These are phyloP conservation scores for Hyaloscypha hepaticicola DNA, from an alignment of 495 filamentous ascomycete genomes.

Conservation along the genomic window DNA sequence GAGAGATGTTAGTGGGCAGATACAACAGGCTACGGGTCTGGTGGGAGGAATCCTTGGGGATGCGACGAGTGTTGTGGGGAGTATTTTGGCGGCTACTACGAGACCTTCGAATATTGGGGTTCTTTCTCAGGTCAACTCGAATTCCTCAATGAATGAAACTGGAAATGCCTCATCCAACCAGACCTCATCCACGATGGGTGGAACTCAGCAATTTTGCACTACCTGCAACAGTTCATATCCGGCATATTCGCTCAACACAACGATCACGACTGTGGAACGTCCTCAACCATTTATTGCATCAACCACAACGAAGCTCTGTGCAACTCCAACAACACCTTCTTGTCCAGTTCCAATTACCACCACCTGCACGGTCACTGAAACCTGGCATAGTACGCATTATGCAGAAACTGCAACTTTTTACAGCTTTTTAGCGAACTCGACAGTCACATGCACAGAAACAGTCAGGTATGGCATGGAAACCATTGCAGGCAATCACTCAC, in stretches of 20 bases:
- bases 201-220: slow-evolving; percentile 14
- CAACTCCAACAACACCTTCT: not conserved
- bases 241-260: not conserved
- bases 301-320: not conserved
- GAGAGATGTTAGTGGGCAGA: slow-evolving; percentile 2
- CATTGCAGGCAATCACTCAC: not conserved
- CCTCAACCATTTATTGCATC: not conserved
- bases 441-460: slow-evolving; percentile 27
- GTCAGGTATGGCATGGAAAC: slow-evolving; percentile 15
- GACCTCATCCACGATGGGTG: no score
- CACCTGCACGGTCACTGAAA: slow-evolving; percentile 26
- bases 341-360: slow-evolving; percentile 13
- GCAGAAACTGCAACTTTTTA: slow-evolving; percentile 21
- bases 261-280: not conserved
- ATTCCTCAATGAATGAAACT: not conserved
- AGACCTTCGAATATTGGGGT: slow-evolving; percentile 17
- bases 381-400: slow-evolving; percentile 30
- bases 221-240: not conserved
- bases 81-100: slow-evolving; percentile 19
- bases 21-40: slow-evolving; percentile 11
- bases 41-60: slow-evolving; percentile 19
- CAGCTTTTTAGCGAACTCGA: slow-evolving; percentile 23
- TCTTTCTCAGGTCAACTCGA: not conserved
- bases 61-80: slow-evolving; percentile 19
- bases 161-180: not conserved